Base-by-base conservation (phyloP, 202 grass and related monocot species). In the Eragrostis tef region DNA sequence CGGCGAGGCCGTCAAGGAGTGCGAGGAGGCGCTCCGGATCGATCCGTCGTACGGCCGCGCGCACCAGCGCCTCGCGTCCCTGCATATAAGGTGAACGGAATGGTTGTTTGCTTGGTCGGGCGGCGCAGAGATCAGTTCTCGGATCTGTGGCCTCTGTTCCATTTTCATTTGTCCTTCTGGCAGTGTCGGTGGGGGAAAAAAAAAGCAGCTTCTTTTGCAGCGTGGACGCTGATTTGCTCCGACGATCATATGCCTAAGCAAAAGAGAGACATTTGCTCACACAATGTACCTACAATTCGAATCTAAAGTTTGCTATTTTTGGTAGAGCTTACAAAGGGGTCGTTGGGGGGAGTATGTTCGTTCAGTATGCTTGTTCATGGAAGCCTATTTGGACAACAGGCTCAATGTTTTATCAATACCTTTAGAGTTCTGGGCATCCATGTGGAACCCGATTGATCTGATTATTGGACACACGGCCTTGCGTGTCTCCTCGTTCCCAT, bases 1-100 rank as follows among this genome's bases (percentile, higher is more conserved):
- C 46, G 85, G 77, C 6, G 94, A 97, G 58, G 91, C 91, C 2
- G 86, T 97, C 54, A 83, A 79, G 81, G 93, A 97, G 64, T 97
- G 94, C 57, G 85, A 91, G 80, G 91, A 92, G 85, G 87, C 91
- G 0, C 83, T 94, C 16, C 80, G 87, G 77, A 73, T 97, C 62
- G 89, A 97, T 85, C 94, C 94, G 0, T 86, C 75, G 9, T 97
- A 90, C 22, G 80, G 71, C 22, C 89, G 94, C 20, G 91, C 91
- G 12, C 94, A 90, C 72, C 94, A 92, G 49, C 88, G 91, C 68
- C 46, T 71, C 46, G 15, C 46, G 7, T 71, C 68, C 45, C 24
- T 71, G 46, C 46, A 51, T 29, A 49, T 51, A 7, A 71, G 68
- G 68, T 64, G 61, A 64, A 34, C 4, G 31, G 31, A 34, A 2